phyloP scores from a whole-genome alignment of 2,329 filamentous ascomycete species.

The Beauveria sp. region DNA sequence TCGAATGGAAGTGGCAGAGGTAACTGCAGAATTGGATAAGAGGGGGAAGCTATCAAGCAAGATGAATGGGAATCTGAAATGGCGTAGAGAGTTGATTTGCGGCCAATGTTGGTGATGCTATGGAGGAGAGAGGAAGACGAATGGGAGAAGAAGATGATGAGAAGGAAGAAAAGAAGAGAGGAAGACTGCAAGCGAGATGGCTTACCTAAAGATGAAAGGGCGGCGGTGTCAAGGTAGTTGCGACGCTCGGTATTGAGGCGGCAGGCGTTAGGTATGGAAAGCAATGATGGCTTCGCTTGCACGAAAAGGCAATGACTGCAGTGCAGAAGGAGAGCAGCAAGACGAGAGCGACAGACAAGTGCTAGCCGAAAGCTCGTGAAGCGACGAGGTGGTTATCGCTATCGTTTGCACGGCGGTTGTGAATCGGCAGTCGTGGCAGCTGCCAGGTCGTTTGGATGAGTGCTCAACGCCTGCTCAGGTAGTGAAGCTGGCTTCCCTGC shows the following conservation, averaged over 20 bases:
- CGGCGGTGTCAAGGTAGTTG: slow-evolving; percentile 7
- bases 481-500: not conserved
- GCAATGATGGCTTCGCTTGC: slow-evolving; percentile 9
- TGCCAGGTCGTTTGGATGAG: slow-evolving; percentile 1
- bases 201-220: slow-evolving; percentile 16
- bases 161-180: slow-evolving; percentile 6
- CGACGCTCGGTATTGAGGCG: slow-evolving; percentile 11
- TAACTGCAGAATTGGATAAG: slow-evolving; percentile 27
- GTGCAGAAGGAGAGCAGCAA: not conserved
- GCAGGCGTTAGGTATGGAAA: slow-evolving; percentile 16
- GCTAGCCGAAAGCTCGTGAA: not conserved
- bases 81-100: slow-evolving; percentile 33
- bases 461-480: not conserved
- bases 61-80: slow-evolving; percentile 32
- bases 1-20: not conserved
- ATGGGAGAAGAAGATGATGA: slow-evolving; percentile 20
- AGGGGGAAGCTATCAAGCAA: slow-evolving; percentile 51
- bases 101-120: slow-evolving; percentile 42
- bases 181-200: slow-evolving; percentile 2
- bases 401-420: slow-evolving; percentile 9
- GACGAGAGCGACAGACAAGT: not conserved
- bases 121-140: slow-evolving; percentile 25
- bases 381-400: not conserved
- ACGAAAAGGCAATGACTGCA: not conserved
- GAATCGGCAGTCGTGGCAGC: slow-evolving; percentile 9